Base-by-base conservation (phyloP, 306 rosid species). In the Boehmeria nivea region DNA sequence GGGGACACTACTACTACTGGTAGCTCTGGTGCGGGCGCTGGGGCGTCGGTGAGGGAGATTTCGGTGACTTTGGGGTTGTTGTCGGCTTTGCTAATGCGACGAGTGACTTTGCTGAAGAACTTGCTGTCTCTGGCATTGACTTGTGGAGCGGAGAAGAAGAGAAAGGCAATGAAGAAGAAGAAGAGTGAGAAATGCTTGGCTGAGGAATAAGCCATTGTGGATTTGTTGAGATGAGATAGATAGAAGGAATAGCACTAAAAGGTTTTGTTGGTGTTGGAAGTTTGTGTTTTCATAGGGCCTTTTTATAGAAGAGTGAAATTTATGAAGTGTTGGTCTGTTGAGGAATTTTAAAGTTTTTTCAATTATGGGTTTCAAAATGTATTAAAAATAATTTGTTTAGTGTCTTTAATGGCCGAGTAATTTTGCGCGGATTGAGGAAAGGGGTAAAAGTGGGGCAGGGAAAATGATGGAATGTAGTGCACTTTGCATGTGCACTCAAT, bases 121-220 rank as follows among this genome's bases (percentile, higher is more conserved):
- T 9, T 40, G 45, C 45, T 40, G 18, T 40, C 45, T 40, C 45
- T 40, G 45, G 45, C 45, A 14, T 40, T 19, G 16, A 4, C 20
- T 40, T 40, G 45, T 15, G 45, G 6, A 4, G 45, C 4, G 16
- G 45, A 7, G 9, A 19, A 40, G 19, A 40, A 40, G 45, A 40
- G 45, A 40, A 40, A 8, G 16, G 45, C 19, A n/a, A 40, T 1
- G 20, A 40, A 40, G 45, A 40, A 36, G 40, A 36, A 40, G 18
- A 40, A 15, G 45, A 40, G 45, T 40, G 45, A 40, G 45, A n/a
- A 40, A 19, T 40, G 45, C 16, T 40, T 40, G 45, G 45, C 45
- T 3, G n/a, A 39, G 43, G 43, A 39, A 39, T 10, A 12, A n/a
- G 45, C 45, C 45, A 40, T 40, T 40, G 45, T 40, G 7, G n/a